Percentiles rank a stretch among this genome's conserved stretches.
Evolutionary conservation across 2,329 filamentous ascomycete genomes (phyloP).

Genomic region (Zarea fungicola): DNA sequence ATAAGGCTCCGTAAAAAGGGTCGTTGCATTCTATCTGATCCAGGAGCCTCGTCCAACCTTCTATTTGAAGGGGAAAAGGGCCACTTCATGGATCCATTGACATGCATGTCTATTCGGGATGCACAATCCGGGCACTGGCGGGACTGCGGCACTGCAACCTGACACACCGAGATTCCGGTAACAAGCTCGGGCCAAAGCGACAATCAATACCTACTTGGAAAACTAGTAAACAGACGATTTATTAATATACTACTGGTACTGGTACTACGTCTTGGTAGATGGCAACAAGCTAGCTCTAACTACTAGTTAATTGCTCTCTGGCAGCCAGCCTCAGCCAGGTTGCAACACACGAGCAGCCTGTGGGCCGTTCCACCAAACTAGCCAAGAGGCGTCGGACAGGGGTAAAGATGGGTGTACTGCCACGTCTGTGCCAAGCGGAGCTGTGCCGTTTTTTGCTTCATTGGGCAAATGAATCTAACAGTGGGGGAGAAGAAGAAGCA

Average conservation of each 20-base stretch:
- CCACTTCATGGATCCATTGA: neutral
- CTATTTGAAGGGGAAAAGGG: neutral
- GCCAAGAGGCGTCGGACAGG: neutral
- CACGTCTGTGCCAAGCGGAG: neutral
- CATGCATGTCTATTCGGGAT: neutral
- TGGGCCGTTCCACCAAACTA: neutral
- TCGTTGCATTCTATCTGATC: constrained; percentile 12
- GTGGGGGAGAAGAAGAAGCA: neutral
- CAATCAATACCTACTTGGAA: constrained; percentile 4
- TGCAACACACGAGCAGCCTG: constrained; percentile 5
- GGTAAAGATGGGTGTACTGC: neutral
- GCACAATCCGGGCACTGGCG: constrained; percentile 1
- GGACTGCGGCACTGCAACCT: neutral
- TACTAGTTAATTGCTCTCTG: too few species aligned
- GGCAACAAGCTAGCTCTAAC: too few species aligned
- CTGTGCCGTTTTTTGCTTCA: neutral
- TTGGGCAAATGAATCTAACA: neutral
- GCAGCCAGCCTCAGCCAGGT: neutral
- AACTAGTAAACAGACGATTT: neutral
- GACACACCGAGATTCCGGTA: constrained; percentile 3
- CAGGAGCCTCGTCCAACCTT: neutral
- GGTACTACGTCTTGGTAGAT: too few species aligned
- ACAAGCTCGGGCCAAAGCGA: neutral
- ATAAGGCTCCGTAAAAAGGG: too few species aligned
- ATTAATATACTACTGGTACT: too few species aligned